These are phyloP conservation scores for Backusella macrospora DNA, from an alignment of 192 early-diverging fungal species.

Conservation along the genomic window DNA sequence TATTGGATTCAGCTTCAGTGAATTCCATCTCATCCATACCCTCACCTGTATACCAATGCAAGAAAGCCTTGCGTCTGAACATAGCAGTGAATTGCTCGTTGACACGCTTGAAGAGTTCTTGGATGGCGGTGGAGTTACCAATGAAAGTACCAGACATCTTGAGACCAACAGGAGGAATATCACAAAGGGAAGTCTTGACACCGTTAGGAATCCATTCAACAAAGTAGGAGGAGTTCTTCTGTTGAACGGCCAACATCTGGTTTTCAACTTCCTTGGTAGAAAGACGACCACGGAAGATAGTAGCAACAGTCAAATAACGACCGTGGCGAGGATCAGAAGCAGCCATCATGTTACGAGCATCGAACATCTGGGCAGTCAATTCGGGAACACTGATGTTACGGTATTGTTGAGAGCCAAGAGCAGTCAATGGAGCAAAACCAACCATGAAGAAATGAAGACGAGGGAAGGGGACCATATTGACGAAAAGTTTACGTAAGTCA, in stretches of 20 bases:
- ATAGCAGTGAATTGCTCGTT: slow-evolving; percentile 89
- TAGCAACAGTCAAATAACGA: slow-evolving; percentile 89
- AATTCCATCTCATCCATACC: slow-evolving; percentile 98
- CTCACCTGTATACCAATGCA: slow-evolving; percentile 96
- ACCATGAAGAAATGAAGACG: slow-evolving; percentile 95
- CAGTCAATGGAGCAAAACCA: slow-evolving; percentile 84
- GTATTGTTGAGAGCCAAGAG: slow-evolving; percentile 72
- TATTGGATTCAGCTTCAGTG: slow-evolving; percentile 67
- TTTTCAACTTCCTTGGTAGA: slow-evolving; percentile 84
- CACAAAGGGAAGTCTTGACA: slow-evolving; percentile 89
- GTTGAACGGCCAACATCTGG: slow-evolving; percentile 69
- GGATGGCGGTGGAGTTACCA: slow-evolving; percentile 91
- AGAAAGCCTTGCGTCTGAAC: slow-evolving; percentile 91
- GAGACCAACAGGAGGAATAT: slow-evolving; percentile 86
- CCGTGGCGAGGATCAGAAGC: slow-evolving; percentile 96
- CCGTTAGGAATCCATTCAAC: slow-evolving; percentile 99
- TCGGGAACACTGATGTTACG: slow-evolving; percentile 78
- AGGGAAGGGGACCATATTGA: slow-evolving; percentile 92
- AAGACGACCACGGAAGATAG: slow-evolving; percentile 80
- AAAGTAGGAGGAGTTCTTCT: slow-evolving; percentile 78
- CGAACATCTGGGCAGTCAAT: slow-evolving; percentile 87
- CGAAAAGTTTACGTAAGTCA: slow-evolving; percentile 84
- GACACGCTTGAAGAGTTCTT: slow-evolving; percentile 92
- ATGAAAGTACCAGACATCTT: slow-evolving; percentile 94
- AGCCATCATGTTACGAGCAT: slow-evolving; percentile 99